Conservation (phyloP, 179 eudicot genomes). For the Gypsophila paniculata region DNA sequence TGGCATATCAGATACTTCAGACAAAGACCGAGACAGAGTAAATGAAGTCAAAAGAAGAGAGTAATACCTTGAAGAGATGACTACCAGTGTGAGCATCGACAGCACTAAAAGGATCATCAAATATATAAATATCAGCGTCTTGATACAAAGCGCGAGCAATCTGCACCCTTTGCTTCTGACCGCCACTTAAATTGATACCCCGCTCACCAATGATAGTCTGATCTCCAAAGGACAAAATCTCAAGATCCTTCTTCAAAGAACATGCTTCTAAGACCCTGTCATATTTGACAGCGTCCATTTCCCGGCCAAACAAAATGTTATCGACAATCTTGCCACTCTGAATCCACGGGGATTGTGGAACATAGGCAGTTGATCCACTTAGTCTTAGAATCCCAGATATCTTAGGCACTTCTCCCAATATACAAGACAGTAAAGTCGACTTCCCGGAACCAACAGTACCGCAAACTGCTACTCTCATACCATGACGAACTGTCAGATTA, state of each 20-base stretch:
- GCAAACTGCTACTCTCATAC: conserved; percentile 73
- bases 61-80: conserved; percentile 57
- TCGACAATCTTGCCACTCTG: conserved; percentile 71
- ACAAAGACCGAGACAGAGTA: no score
- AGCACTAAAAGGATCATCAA: conserved; percentile 81
- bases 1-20: no score
- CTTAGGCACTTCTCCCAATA: conserved; percentile 77
- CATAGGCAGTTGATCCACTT: conserved; percentile 59
- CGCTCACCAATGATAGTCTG: conserved; percentile 69
- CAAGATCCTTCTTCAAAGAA: conserved; percentile 55
- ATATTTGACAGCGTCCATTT: conserved; percentile 46
- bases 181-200: conserved; percentile 68
- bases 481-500: conserved; percentile 45
- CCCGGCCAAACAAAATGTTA: conserved; percentile 59
- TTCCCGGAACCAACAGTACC: conserved; percentile 88
- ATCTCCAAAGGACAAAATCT: conserved; percentile 53
- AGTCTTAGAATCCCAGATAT: conserved; percentile 48
- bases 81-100: conserved; percentile 83
- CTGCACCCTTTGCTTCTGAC: conserved; percentile 69
- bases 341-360: conserved; percentile 73
- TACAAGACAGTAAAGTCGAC: conserved; percentile 73
- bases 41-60: not conserved
- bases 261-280: conserved; percentile 63
- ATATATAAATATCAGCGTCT: conserved; percentile 62
- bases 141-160: conserved; percentile 76